Percentiles rank a stretch among this genome's conserved stretches.
Conservation (phyloP, 2,329 filamentous ascomycete genomes). For the Juglanconis sp. region DNA sequence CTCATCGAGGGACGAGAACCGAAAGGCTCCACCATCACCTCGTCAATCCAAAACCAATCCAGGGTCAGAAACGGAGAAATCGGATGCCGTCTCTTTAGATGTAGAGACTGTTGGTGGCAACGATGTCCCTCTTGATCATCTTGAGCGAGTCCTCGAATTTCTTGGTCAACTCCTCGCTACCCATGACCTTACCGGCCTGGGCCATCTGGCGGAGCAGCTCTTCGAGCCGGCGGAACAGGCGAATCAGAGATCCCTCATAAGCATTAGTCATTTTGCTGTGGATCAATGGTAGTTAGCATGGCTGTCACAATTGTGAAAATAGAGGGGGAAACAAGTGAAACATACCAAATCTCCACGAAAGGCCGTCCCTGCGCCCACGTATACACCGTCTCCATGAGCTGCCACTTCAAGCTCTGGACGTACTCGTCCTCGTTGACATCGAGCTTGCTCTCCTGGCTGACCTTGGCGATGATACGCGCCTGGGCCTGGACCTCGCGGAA, state of each 20-base stretch:
- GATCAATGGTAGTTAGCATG: slow-evolving; percentile 20
- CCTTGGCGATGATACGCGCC: slow-evolving; percentile 84
- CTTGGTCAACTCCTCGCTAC: slow-evolving; percentile 84
- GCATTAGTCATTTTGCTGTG: slow-evolving; percentile 93
- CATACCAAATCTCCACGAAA: slow-evolving; percentile 93
- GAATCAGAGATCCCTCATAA: slow-evolving; percentile 94
- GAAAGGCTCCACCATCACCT: too few species aligned
- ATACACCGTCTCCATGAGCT: slow-evolving; percentile 95
- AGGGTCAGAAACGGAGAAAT: background rate
- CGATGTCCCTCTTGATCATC: slow-evolving; percentile 89
- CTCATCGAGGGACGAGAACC: background rate
- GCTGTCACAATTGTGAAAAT: too few species aligned
- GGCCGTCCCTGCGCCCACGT: slow-evolving; percentile 86
- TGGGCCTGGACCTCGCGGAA: slow-evolving; percentile 83
- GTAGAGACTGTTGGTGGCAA: slow-evolving; percentile 91
- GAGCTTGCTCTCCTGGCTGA: slow-evolving; percentile 91
- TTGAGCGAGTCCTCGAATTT: slow-evolving; percentile 86
- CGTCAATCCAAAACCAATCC: background rate
- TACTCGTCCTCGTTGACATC: slow-evolving; percentile 95
- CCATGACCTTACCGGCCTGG: slow-evolving; percentile 96
- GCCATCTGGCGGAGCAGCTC: slow-evolving; percentile 93
- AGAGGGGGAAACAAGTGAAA: slow-evolving; percentile 22
- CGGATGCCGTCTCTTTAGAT: slow-evolving; percentile 47
- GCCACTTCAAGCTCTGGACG: slow-evolving; percentile 81
- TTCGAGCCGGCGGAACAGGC: slow-evolving; percentile 91